phyloP scores from a whole-genome alignment of 345 rosid genomes.

The Populus simonii region DNA sequence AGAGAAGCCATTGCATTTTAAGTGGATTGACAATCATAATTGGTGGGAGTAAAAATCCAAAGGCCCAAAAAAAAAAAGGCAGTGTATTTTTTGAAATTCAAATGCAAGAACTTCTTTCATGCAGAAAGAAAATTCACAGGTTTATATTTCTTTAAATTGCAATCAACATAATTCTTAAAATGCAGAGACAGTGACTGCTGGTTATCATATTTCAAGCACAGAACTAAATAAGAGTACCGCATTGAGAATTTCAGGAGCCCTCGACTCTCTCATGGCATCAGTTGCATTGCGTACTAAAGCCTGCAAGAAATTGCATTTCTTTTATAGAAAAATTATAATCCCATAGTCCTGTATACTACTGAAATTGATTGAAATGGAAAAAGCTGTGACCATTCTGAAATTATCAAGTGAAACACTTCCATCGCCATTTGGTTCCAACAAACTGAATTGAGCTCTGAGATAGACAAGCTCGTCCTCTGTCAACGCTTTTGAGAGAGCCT shows the following conservation, averaged over 20 bases:
- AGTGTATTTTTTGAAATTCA: background rate
- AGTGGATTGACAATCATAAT: background rate
- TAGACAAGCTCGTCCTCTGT: slow-evolving; percentile 76
- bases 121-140: background rate
- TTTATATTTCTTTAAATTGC: background rate
- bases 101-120: background rate
- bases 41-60: too few species aligned
- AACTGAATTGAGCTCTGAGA: slow-evolving; percentile 71
- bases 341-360: background rate
- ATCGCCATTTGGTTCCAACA: slow-evolving; percentile 74
- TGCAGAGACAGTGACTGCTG: background rate
- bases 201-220: background rate
- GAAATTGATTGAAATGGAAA: slow-evolving; percentile 4
- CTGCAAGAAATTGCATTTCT: slow-evolving; percentile 38
- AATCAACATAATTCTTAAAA: background rate
- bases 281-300: slow-evolving; percentile 63
- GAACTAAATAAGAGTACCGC: slow-evolving; percentile 39
- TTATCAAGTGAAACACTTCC: slow-evolving; percentile 71
- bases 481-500: slow-evolving; percentile 94
- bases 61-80: background rate
- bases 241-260: slow-evolving; percentile 67
- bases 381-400: slow-evolving; percentile 59
- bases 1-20: background rate
- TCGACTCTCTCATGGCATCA: slow-evolving; percentile 81
- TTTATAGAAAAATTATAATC: background rate